Conservation (phyloP, 2,329 filamentous ascomycete genomes). For the Fusarium burgessii region DNA sequence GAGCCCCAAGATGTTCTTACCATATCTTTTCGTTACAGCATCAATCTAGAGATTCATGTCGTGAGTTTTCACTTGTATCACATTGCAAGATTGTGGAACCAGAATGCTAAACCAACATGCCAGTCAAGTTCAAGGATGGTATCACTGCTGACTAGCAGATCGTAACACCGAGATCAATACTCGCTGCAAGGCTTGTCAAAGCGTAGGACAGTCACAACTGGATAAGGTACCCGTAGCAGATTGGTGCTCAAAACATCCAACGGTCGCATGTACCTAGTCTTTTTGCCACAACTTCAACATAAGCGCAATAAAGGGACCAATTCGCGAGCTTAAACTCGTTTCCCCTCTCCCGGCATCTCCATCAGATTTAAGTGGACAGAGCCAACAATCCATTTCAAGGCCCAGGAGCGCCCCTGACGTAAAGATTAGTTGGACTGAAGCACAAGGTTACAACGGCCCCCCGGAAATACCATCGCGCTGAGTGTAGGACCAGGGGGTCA, state of each 20-base stretch:
- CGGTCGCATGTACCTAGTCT: neutral
- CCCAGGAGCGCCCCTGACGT: no score
- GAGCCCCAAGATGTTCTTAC: neutral
- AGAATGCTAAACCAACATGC: neutral
- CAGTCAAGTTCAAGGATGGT: neutral
- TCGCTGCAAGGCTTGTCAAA: neutral
- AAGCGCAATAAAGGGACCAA: neutral
- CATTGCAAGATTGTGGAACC: no score
- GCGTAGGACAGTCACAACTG: neutral
- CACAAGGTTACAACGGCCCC: neutral
- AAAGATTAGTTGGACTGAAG: neutral
- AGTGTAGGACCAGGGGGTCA: neutral
- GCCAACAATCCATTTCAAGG: no score
- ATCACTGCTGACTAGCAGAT: neutral
- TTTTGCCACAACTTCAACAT: neutral
- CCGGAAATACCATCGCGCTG: neutral
- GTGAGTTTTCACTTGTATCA: neutral
- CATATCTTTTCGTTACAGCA: neutral
- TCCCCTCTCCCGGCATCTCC: no score
- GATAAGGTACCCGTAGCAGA: no score
- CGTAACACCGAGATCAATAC: neutral
- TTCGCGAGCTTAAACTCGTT: neutral
- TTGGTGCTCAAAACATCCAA: neutral
- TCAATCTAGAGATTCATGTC: neutral
- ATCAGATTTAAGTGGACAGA: neutral